Percentiles rank a stretch among this genome's conserved stretches.
These are phyloP conservation scores for Fusarium proliferatum DNA, from an alignment of 2,329 filamentous ascomycete genomes.

Conservation along the genomic window DNA sequence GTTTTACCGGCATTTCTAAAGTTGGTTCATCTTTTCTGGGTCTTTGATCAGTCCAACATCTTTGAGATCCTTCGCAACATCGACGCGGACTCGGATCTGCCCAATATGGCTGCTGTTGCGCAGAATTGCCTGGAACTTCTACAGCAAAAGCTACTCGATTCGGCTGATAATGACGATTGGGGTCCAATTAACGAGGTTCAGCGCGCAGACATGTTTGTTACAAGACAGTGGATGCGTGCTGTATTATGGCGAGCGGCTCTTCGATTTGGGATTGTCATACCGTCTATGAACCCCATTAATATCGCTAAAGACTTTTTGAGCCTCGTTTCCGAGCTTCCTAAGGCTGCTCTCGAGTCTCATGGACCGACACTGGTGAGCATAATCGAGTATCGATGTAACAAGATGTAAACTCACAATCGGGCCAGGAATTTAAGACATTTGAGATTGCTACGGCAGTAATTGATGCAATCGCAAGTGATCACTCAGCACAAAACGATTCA, in stretches of 20 bases:
- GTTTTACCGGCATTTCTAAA: constrained; percentile 62
- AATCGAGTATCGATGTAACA: too few relatives aligned
- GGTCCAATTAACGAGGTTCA: constrained; percentile 59
- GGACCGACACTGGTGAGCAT: constrained; percentile 55
- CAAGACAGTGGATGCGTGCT: constrained; percentile 62
- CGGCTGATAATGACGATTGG: constrained; percentile 51
- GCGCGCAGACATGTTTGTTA: constrained; percentile 61
- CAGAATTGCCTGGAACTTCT: constrained; percentile 52
- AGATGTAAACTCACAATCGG: background rate
- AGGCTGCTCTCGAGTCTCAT: constrained; percentile 60
- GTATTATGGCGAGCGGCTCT: constrained; percentile 58
- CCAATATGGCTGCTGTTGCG: constrained; percentile 46
- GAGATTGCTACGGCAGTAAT: constrained; percentile 59
- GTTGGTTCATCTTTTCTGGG: constrained; percentile 61
- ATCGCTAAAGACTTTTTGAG: constrained; percentile 60
- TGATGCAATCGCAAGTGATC: constrained; percentile 51
- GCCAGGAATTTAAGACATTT: constrained; percentile 57
- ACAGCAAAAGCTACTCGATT: constrained; percentile 57
- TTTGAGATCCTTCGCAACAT: constrained; percentile 59
- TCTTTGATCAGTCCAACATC: constrained; percentile 61
- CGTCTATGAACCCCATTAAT: constrained; percentile 52
- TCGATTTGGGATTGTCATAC: constrained; percentile 47
- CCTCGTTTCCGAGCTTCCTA: constrained; percentile 56
- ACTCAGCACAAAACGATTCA: constrained; percentile 35
- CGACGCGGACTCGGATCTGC: constrained; percentile 49